These are phyloP conservation scores for Nannizzia gypsea DNA, from an alignment of 2,329 filamentous ascomycete genomes.

Conservation along the genomic window DNA sequence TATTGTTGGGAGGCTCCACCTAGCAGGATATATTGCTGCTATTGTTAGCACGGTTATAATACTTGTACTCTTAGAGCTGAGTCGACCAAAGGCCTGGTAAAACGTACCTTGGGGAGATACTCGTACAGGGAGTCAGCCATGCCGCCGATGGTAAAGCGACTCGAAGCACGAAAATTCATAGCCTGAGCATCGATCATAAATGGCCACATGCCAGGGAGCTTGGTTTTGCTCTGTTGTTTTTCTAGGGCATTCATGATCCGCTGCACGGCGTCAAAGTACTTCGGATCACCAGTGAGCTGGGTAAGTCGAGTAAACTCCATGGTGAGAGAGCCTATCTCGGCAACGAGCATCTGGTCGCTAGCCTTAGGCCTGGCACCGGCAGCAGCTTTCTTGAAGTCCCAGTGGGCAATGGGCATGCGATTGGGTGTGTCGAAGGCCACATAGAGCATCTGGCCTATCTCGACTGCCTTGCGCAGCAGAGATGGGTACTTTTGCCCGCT, in stretches of 20 bases:
- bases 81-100: slow-evolving; percentile 25
- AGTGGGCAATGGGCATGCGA: slow-evolving; percentile 18
- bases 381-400: slow-evolving; percentile 19
- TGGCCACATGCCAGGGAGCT: slow-evolving; percentile 33
- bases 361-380: slow-evolving; percentile 18
- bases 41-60: background rate
- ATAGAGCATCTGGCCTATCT: slow-evolving; percentile 45
- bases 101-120: slow-evolving; percentile 42
- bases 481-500: slow-evolving; percentile 31
- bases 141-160: slow-evolving; percentile 43
- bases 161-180: slow-evolving; percentile 17
- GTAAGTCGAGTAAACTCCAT: slow-evolving; percentile 33
- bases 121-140: slow-evolving; percentile 48
- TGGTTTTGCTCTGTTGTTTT: slow-evolving; percentile 24
- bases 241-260: slow-evolving; percentile 26
- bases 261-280: slow-evolving; percentile 29
- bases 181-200: slow-evolving; percentile 22
- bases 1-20: slow-evolving; percentile 51
- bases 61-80: too few species aligned
- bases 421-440: slow-evolving; percentile 28
- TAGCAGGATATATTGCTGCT: slow-evolving; percentile 48
- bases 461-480: slow-evolving; percentile 41
- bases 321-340: slow-evolving; percentile 30
- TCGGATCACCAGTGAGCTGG: slow-evolving; percentile 28
- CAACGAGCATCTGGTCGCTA: slow-evolving; percentile 18